Base-by-base conservation (phyloP, 1,284 basidiomycete genomes). In the Lentinula novae-zelandiae region DNA sequence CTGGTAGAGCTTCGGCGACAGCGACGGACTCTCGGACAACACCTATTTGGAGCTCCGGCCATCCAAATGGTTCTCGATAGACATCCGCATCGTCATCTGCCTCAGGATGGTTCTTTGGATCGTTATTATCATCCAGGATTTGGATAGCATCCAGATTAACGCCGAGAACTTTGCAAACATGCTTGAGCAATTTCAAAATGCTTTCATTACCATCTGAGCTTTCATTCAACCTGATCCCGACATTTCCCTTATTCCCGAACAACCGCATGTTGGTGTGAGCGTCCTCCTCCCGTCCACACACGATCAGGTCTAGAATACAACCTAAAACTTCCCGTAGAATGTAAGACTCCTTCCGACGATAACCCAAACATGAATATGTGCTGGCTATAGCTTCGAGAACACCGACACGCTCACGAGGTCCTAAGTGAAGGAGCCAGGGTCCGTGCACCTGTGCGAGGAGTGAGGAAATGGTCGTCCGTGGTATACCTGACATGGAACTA, bases 11-110 rank as follows among this genome's bases (percentile, higher is more conserved):
- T 73, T 98, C 95, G 3, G 93, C 91, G 9, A 98, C 87, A 0
- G 90, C 86, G 38, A 98, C 89, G 0, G 94, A 92, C 70, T 98
- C 96, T 53, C 95, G 86, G 40, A 98, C 81, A 36, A 96, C 86
- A 36, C 93, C 93, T 36, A 96, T 83, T 74, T 98, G 96, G 53
- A 98, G 79, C 69, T 95, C 92, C 0, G 93, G 89, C 96, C 96
- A 99, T 1, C 96, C 95, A 70, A 89, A 94, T 2, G 82, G 74
- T 63, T 84, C 83, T 27, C 73, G 71, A 38, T 75, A 68, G 38
- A 75, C 72, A 39, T 77, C 75, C 6, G 70, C 63, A 48, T 82
- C 73, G 42, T 78, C 76, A 39, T 79, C 75, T 42, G 49, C 57
- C 13, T 62, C 55, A 58, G 66, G 39, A 34, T 59, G 60, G 31